Percentiles rank a stretch among this genome's conserved stretches.
phyloP scores from a whole-genome alignment of 805 yeast genomes.

The Lachancea sp. region DNA sequence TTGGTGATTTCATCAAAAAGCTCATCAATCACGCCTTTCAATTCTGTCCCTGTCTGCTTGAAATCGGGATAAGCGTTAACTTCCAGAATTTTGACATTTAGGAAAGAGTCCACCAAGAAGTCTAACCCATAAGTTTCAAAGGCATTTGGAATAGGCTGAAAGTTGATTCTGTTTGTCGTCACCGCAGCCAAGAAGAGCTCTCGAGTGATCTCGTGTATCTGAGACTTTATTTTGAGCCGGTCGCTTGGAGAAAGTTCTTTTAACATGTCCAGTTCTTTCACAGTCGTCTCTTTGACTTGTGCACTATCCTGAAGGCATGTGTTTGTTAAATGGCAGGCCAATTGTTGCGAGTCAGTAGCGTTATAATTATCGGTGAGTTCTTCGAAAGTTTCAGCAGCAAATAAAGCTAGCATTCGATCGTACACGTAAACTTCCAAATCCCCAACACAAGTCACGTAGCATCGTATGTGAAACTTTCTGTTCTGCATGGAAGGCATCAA shows the following conservation, averaged over 20 bases:
- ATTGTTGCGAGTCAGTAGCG: conserved; percentile 34
- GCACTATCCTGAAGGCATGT: conserved; percentile 75
- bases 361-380: conserved; percentile 28
- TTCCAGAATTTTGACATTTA: conserved; percentile 61
- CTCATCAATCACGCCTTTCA: conserved; percentile 58
- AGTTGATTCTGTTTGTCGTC: conserved; percentile 74
- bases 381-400: conserved; percentile 53
- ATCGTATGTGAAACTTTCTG: conserved; percentile 83
- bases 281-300: conserved; percentile 26
- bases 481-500: conserved; percentile 51
- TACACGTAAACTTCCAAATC: conserved; percentile 73
- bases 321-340: conserved; percentile 83
- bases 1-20: conserved; percentile 54
- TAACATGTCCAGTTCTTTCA: conserved; percentile 1
- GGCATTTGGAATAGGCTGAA: conserved; percentile 74
- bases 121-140: conserved; percentile 88
- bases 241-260: conserved; percentile 35
- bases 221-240: conserved; percentile 41
- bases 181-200: conserved; percentile 80
- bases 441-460: conserved; percentile 73
- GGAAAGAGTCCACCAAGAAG: conserved; percentile 59
- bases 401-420: conserved; percentile 71
- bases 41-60: conserved; percentile 82
- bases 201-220: conserved; percentile 53
- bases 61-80: conserved; percentile 95